Evolutionary conservation across 495 filamentous ascomycete species (phyloP), one percentile per base, ranked within the genome.

Genomic region (Penicillium simplicissimum): DNA sequence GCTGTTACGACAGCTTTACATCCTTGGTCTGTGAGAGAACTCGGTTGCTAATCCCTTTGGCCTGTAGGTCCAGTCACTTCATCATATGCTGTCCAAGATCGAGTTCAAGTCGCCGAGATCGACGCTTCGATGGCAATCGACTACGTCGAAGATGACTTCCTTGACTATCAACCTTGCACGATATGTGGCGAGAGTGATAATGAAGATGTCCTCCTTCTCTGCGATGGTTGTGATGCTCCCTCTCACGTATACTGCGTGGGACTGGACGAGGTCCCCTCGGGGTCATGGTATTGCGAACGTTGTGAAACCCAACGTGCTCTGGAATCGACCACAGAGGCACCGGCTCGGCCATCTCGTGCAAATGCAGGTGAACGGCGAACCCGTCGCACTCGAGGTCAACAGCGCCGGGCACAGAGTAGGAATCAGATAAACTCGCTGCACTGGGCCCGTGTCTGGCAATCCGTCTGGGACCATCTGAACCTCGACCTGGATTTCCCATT

Each of bases 401-500:
- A 70, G 63, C 78, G 75, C 48, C 70, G 60, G 57, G 40, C 75
- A 59, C 78, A 75, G 56, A 79, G 62, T 60, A 67, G 70, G 4
- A 81, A 73, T 40, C 80, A 83, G 57, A 71, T 72, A 17, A 77
- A 79, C 43, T 81, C 79, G 5, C 73, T 80, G 2, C 76, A 79
- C 53, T 90, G 87, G 87, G 84, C 84, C n/a, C 80, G 83, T 4
- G 87, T 89, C 23, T 90, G 87, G 87, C 85, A 88, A 69, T 81
- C 80, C 33, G 85, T 90, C 2, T 86, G 82, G 79, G 79, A 87
- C 52, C 74, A 82, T 47, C 74, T 93, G 11, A 87, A 90, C 60
- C 62, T 97, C 40, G 93, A 97, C 67, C 82, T 96, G 21, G 93
- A 97, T 70, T 95, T 93, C 68, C 90, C 91, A 13, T 94, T 93